Conservation (phyloP, 768 basidiomycete species). For the Coprinopsis cinerea region DNA sequence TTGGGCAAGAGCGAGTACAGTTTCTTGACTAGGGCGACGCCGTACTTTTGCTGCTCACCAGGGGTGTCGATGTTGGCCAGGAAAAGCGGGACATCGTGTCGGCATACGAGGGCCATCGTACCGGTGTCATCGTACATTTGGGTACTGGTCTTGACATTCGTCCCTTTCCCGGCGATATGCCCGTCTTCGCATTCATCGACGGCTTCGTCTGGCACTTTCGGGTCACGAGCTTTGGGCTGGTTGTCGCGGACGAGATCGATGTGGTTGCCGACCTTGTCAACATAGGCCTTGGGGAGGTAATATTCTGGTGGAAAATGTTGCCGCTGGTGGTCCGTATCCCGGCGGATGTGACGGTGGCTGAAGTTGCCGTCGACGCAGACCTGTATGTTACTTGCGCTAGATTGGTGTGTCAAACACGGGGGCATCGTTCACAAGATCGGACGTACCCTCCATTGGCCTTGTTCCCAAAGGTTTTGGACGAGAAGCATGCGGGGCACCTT, state of each 20-base stretch:
- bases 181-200: conserved; percentile 2
- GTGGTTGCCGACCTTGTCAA: neutral
- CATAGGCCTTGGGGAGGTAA: conserved; percentile 1
- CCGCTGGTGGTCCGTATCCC: neutral
- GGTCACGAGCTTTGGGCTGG: neutral
- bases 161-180: conserved; percentile 3
- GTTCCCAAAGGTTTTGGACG: too few relatives aligned
- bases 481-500: conserved; percentile 30
- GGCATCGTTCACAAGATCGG: too few relatives aligned
- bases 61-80: conserved; percentile 23
- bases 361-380: conserved; percentile 34
- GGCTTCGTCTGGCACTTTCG: conserved; percentile 3
- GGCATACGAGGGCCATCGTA: neutral
- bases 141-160: conserved; percentile 3
- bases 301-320: neutral
- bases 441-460: too few relatives aligned
- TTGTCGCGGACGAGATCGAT: neutral
- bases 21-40: conserved; percentile 19
- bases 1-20: conserved; percentile 23
- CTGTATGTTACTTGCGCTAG: conserved; percentile 31
- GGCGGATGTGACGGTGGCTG: conserved; percentile 27
- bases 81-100: conserved; percentile 26
- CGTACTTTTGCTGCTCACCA: conserved; percentile 7
- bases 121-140: conserved; percentile 2
- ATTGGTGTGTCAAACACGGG: neutral